phyloP scores from a whole-genome alignment of 441 rosid species.

The Dalechampia spathulata region DNA sequence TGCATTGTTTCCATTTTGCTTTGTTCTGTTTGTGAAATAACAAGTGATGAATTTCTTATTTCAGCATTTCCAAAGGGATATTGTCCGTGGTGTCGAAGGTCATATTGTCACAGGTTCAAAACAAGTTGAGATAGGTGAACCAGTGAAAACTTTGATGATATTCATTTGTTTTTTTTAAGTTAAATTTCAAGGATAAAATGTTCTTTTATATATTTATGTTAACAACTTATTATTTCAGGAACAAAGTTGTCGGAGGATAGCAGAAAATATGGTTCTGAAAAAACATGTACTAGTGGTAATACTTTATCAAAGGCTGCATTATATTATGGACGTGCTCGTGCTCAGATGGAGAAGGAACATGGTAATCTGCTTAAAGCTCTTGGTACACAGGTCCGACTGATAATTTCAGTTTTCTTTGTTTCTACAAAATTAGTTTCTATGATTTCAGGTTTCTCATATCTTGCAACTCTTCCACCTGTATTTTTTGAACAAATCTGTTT shows the following conservation, averaged over 20 bases:
- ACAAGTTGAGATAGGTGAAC: conserved; percentile 85
- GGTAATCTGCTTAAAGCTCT: conserved; percentile 73
- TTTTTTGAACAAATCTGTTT: no score
- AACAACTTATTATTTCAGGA: conserved; percentile 49
- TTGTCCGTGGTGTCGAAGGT: conserved; percentile 90
- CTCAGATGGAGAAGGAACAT: conserved; percentile 85
- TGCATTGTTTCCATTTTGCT: neutral
- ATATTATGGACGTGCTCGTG: conserved; percentile 55
- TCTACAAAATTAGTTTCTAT: neutral
- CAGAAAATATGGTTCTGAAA: conserved; percentile 78
- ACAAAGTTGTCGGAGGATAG: conserved; percentile 83
- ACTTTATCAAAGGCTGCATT: conserved; percentile 72
- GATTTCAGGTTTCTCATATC: neutral
- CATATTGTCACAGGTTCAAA: conserved; percentile 78
- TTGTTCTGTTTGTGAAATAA: neutral
- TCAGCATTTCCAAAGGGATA: conserved; percentile 89
- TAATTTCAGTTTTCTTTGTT: no score
- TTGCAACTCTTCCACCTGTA: neutral
- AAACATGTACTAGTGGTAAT: conserved; percentile 80
- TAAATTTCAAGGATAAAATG: conserved; percentile 10
- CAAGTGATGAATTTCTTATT: conserved; percentile 3
- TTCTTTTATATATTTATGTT: conserved; percentile 1
- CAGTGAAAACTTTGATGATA: conserved; percentile 9
- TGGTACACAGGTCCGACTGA: conserved; percentile 86
- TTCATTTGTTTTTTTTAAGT: neutral